Evolutionary conservation across 1,284 basidiomycete genomes (phyloP), one percentile per base, ranked within the genome.

Genomic region (Tylopilus sp.): DNA sequence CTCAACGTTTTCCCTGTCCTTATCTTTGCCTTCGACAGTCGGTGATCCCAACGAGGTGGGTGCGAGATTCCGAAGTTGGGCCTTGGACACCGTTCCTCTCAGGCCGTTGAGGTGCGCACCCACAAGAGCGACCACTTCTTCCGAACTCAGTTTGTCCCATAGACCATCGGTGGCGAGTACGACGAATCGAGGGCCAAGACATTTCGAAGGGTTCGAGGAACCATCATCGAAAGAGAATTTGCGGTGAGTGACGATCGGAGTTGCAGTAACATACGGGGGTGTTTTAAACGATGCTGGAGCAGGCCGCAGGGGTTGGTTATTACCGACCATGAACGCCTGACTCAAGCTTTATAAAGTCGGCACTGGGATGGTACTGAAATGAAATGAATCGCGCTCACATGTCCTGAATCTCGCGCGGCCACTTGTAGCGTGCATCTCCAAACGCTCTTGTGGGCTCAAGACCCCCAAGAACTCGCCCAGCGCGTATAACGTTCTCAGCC

Each of bases 361-460:
- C 7, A 51, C n/a, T 46, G 29, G 15, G 33, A 37, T 39, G 53
- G 21, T 29, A 26, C 44, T 2, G 10, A 43, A 48, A 28, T 7
- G 17, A 40, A 41, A 48, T 24, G 21, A 45, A 51, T 41, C 36
- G 11, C 8, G 68, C 83, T 69, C 61, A 92, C 91, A 77, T 74
- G 62, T 84, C 77, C 64, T 91, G 88, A 33, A 91, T 73, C 42
- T 80, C 77, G 34, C 77, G 76, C 30, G 83, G 73, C 88, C 88
- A 91, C 66, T 99, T 97, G 75, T 98, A 99, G 29, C 91, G 79
- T 3, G 93, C 88, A 71, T 98, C 96, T 51, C 94, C 94, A 73
- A 94, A 95, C 2, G 95, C 94, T 53, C 96, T 81, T 24, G 89
- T 88, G 20, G 96, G 96, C 67, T 99, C 94, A 12, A 99, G 77